These are phyloP conservation scores for Neofusicoccum parvum DNA, from an alignment of 2,329 filamentous ascomycete species.

Conservation along the genomic window DNA sequence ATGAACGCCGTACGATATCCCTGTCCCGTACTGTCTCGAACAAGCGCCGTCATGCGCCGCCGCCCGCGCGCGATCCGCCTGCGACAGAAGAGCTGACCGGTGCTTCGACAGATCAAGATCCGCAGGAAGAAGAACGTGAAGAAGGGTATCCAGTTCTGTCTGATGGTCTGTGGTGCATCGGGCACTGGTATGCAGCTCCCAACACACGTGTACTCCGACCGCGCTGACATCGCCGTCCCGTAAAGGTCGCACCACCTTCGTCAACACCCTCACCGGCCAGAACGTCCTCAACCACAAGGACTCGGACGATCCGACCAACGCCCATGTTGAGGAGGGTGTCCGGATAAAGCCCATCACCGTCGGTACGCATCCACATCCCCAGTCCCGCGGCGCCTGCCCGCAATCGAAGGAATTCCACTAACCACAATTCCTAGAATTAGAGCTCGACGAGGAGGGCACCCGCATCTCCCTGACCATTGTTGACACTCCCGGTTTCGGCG, in stretches of 20 bases:
- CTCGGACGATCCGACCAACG: slow-evolving; percentile 82
- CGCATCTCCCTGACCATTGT: slow-evolving; percentile 98
- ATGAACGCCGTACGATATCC: slow-evolving; percentile 25
- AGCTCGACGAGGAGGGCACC: slow-evolving; percentile 97
- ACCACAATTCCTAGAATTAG: slow-evolving; percentile 66
- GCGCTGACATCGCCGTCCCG: slow-evolving; percentile 21
- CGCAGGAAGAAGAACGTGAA: slow-evolving; percentile 99
- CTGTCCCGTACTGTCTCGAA: slow-evolving; percentile 17
- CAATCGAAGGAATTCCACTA: slow-evolving; percentile 27
- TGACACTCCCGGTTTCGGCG: slow-evolving; percentile 96
- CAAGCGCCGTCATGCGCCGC: slow-evolving; percentile 26
- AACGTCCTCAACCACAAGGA: slow-evolving; percentile 89
- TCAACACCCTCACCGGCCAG: slow-evolving; percentile 98
- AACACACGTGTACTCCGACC: neutral
- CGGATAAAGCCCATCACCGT: slow-evolving; percentile 99
- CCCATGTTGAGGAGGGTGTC: slow-evolving; percentile 93
- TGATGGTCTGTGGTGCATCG: slow-evolving; percentile 99
- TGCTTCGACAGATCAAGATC: slow-evolving; percentile 75
- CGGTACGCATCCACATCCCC: slow-evolving; percentile 60
- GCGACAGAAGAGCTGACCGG: slow-evolving; percentile 26
- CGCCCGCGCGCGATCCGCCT: slow-evolving; percentile 15
- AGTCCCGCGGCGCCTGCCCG: neutral
- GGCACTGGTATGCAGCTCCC: slow-evolving; percentile 76
- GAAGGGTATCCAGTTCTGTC: slow-evolving; percentile 99
- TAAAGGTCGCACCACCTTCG: slow-evolving; percentile 92